Base-by-base conservation (phyloP, 306 rosid species). In the Medicago arabica region DNA sequence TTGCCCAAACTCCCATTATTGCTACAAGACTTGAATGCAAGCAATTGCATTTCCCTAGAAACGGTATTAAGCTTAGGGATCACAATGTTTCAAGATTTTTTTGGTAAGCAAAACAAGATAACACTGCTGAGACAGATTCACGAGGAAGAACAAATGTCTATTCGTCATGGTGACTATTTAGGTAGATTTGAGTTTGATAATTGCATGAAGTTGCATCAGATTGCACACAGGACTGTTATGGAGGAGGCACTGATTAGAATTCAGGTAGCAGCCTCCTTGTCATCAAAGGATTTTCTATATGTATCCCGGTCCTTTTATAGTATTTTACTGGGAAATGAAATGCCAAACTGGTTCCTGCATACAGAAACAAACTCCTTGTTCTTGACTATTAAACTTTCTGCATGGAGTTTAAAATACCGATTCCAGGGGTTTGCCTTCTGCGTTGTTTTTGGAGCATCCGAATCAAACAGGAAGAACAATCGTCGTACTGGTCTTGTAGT, bases 321-420 rank as follows among this genome's bases (percentile, higher is more conserved):
- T 63, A 63, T 38, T 63, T 16, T 38, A 36, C 49, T 23, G 7
- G 69, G 69, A 64, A 64, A 4, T 64, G 8, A 64, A 64, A 28
- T 64, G 12, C 50, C 69, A 64, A 19, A 64, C 9, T 64, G 69
- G 69, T 64, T 64, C 69, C 9, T 9, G 9, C n/a, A n/a, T 64
- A 64, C n/a, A 16, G 8, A 7, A 16, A 64, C 50, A 64, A 25
- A 64, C 49, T 36, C 50, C 31, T 63, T 12, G 10, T 0, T 12
- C 53, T 12, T 67, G 1, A 3, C 23, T 14, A 14, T 3, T 58
- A 3, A 36, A 63, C 14, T 64, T 16, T 16, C 55, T 21, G 1
- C 51, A 65, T 5, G 23, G 23, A 21, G 2, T 21, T 21, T 21
- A 21, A 1, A 1, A 2, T 0, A 10, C 53, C 6, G 8, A 4